phyloP scores from a whole-genome alignment of 1,284 basidiomycete genomes.

The Ceratobasidium papillatum region DNA sequence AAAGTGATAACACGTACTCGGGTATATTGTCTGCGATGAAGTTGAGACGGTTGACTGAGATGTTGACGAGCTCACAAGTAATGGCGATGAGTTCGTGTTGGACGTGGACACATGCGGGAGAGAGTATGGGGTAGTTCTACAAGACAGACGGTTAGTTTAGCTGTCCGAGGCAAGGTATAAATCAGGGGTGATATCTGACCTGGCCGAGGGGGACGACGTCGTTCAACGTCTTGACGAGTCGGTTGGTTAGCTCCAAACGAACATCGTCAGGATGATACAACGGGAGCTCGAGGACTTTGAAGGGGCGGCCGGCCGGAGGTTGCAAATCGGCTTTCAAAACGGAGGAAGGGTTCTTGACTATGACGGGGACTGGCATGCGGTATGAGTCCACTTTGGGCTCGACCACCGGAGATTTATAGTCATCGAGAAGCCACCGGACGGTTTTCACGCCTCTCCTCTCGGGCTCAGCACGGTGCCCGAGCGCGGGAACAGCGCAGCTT shows the following conservation, averaged over 20 bases:
- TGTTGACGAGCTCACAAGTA: slow-evolving; percentile 19
- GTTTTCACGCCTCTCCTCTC: slow-evolving; percentile 24
- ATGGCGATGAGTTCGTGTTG: slow-evolving; percentile 28
- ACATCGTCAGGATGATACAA: slow-evolving; percentile 27
- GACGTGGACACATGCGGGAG: slow-evolving; percentile 17
- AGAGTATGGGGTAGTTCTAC: slow-evolving; percentile 17
- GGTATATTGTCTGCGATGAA: slow-evolving; percentile 26
- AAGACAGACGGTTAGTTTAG: not conserved
- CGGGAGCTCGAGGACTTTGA: slow-evolving; percentile 28
- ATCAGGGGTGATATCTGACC: not conserved
- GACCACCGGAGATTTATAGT: slow-evolving; percentile 17
- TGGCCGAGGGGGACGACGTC: slow-evolving; percentile 32
- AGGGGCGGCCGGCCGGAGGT: slow-evolving; percentile 24
- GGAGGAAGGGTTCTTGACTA: not conserved
- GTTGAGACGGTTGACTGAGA: slow-evolving; percentile 1
- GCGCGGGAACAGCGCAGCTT: not conserved
- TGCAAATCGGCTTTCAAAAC: not conserved
- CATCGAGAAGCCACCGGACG: slow-evolving; percentile 25
- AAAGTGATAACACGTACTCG: slow-evolving; percentile 13
- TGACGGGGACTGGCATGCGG: slow-evolving; percentile 37
- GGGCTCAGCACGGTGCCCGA: slow-evolving; percentile 11
- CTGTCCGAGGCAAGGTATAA: no score
- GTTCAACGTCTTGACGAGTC: slow-evolving; percentile 33
- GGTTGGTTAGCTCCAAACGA: slow-evolving; percentile 16
- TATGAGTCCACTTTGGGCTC: not conserved